Evolutionary conservation across 371 early-diverging fungal species (phyloP).

Genomic region (Mucor circinelloides): DNA sequence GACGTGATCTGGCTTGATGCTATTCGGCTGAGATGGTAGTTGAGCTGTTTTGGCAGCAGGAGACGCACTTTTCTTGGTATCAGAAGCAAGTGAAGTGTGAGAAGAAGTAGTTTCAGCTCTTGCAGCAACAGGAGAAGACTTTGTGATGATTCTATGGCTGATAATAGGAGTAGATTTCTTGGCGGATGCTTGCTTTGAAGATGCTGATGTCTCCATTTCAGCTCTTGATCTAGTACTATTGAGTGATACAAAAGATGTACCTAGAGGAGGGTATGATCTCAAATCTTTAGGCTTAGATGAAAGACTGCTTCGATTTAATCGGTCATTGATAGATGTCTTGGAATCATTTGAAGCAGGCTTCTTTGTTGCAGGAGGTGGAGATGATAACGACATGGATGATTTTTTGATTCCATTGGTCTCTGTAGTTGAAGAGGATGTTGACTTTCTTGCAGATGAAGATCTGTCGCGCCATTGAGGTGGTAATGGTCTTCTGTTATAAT

Average conservation of each 20-base stretch:
- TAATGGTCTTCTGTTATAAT: conserved; percentile 5
- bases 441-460: neutral
- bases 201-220: neutral
- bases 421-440: neutral
- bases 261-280: neutral
- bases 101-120: neutral
- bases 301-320: neutral
- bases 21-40: neutral
- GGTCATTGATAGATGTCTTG: neutral
- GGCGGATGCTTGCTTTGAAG: neutral
- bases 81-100: neutral
- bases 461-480: neutral
- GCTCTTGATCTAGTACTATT: neutral
- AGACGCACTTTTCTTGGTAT: neutral
- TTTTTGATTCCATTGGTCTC: neutral
- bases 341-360: neutral
- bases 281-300: neutral
- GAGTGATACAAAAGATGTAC: neutral
- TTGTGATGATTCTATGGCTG: neutral
- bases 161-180: neutral
- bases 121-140: neutral
- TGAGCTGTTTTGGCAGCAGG: neutral
- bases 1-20: neutral
- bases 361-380: neutral
- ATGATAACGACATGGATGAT: neutral